These are phyloP conservation scores for Hypholoma sublateritium DNA, from an alignment of 768 basidiomycete species.

Conservation along the genomic window DNA sequence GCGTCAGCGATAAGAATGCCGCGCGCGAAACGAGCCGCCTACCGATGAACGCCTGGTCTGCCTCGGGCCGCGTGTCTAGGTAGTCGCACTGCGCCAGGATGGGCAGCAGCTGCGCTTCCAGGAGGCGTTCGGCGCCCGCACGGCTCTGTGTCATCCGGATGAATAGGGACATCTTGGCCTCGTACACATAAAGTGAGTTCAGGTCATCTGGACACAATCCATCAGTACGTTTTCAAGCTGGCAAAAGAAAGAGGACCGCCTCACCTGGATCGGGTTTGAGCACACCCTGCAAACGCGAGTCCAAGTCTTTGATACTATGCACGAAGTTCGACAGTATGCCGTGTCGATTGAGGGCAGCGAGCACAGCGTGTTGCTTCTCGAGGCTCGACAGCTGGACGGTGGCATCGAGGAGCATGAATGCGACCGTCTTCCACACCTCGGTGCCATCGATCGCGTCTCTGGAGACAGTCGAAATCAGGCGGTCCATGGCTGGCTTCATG, in stretches of 20 bases:
- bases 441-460: constrained; percentile 94
- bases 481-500: constrained; percentile 69
- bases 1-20: not conserved
- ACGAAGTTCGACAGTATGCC: constrained; percentile 85
- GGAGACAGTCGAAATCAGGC: constrained; percentile 68
- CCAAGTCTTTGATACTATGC: constrained; percentile 79
- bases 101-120: constrained; percentile 76
- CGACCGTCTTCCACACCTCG: constrained; percentile 96
- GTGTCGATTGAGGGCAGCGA: constrained; percentile 60
- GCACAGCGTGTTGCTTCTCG: constrained; percentile 66
- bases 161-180: constrained; percentile 90
- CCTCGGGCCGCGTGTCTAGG: constrained; percentile 81
- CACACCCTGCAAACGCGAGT: constrained; percentile 69
- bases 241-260: constrained; percentile 18
- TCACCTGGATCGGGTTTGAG: constrained; percentile 89
- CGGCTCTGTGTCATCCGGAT: constrained; percentile 82
- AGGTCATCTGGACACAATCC: constrained; percentile 63
- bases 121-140: constrained; percentile 78
- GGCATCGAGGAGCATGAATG: constrained; percentile 87
- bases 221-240: not conserved
- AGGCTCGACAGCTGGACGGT: constrained; percentile 68
- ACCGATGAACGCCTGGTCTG: constrained; percentile 84
- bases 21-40: constrained; percentile 14
- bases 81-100: constrained; percentile 84
- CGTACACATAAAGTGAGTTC: constrained; percentile 91